Percentiles rank a stretch among this genome's conserved stretches.
phyloP scores from a whole-genome alignment of 2,329 filamentous ascomycete species.

The Colletotrichum cordylinicola region DNA sequence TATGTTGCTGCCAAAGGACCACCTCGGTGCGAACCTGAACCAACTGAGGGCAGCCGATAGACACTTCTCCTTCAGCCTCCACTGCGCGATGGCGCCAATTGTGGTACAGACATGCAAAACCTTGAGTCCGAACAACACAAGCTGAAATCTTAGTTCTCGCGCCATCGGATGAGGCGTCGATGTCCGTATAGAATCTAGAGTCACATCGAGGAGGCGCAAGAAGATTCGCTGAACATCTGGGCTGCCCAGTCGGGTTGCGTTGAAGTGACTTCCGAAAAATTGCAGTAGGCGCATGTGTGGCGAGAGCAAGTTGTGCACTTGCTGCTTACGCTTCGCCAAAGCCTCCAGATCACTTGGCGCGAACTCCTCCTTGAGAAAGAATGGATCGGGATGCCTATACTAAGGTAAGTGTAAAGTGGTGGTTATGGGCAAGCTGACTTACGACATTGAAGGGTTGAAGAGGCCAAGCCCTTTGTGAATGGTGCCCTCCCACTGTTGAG shows the following conservation, averaged over 20 bases:
- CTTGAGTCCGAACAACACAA: constrained; percentile 81
- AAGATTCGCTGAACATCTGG: constrained; percentile 83
- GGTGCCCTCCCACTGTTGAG: constrained; percentile 88
- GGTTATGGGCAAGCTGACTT: constrained; percentile 31
- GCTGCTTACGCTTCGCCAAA: constrained; percentile 77
- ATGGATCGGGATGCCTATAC: constrained; percentile 77
- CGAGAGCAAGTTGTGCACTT: constrained; percentile 81
- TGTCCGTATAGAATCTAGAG: constrained; percentile 74
- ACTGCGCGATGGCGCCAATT: constrained; percentile 68
- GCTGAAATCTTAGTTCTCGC: constrained; percentile 88
- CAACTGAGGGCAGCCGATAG: constrained; percentile 86
- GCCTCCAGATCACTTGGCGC: constrained; percentile 84
- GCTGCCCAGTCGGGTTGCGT: constrained; percentile 86
- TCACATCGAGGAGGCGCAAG: constrained; percentile 79
- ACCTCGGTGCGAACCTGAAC: constrained; percentile 84
- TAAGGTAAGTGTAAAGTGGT: constrained; percentile 32
- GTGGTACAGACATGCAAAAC: constrained; percentile 77
- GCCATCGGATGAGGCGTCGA: constrained; percentile 84
- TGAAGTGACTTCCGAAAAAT: constrained; percentile 94
- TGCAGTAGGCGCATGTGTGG: constrained; percentile 87
- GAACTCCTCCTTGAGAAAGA: constrained; percentile 91
- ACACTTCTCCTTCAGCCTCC: constrained; percentile 87
- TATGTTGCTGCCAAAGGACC: constrained; percentile 95
- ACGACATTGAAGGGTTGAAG: constrained; percentile 76
- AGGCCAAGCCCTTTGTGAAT: constrained; percentile 80